These are phyloP conservation scores for Gossypium gossypioides DNA, from an alignment of 441 rosid genomes.

Conservation along the genomic window DNA sequence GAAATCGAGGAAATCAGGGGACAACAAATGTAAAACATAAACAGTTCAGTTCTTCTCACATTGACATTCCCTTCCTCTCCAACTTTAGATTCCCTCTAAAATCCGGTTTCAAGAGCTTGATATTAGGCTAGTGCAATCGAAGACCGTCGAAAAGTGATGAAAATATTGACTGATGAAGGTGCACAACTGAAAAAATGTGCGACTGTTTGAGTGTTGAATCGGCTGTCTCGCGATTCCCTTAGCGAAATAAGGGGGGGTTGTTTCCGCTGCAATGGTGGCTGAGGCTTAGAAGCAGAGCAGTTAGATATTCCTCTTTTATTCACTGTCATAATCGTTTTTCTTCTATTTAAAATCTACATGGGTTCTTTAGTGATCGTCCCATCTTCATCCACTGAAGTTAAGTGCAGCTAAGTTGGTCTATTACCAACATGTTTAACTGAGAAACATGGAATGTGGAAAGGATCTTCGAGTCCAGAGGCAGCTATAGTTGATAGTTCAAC, in stretches of 20 bases:
- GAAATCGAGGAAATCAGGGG: background rate
- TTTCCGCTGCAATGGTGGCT: constrained; percentile 72
- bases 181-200: too few species aligned
- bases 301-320: background rate
- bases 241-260: too few species aligned
- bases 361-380: too few species aligned
- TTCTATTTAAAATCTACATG: too few species aligned
- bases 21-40: background rate
- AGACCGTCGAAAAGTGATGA: constrained; percentile 68
- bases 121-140: constrained; percentile 61
- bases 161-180: constrained; percentile 41
- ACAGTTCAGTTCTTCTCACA: constrained; percentile 47
- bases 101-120: constrained; percentile 61
- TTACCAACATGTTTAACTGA: too few species aligned
- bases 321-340: background rate
- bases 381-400: too few species aligned
- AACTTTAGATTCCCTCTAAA: constrained; percentile 19
- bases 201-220: too few species aligned
- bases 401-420: too few species aligned
- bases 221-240: too few species aligned
- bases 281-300: constrained; percentile 69
- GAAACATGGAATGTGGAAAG: too few species aligned
- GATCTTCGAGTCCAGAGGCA: too few species aligned
- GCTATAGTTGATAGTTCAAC: too few species aligned
- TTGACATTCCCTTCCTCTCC: constrained; percentile 21